A percentile compares a stretch with the other conserved stretches of the same genome.
Conservation (phyloP, 306 rosid genomes). For the Citrullus amarus region DNA sequence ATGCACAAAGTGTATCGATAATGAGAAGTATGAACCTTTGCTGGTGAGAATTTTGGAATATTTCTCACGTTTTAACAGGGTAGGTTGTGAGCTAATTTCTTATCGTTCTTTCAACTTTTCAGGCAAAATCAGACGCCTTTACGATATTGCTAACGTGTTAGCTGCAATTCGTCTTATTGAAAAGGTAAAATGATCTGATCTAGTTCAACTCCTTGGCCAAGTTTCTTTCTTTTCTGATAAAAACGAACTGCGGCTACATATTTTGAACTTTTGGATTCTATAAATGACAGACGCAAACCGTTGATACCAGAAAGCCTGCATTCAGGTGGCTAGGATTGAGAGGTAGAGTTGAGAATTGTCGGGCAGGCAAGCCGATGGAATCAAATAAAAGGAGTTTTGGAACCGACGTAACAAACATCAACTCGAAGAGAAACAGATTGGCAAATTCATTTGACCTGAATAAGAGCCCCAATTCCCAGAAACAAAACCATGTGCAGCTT, state of each 20-base stretch:
- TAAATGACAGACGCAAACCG: constrained; percentile 57
- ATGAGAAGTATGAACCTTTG: constrained; percentile 52
- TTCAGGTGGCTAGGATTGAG: constrained; percentile 71
- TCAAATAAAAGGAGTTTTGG: constrained; percentile 73
- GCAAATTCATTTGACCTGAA: constrained; percentile 22
- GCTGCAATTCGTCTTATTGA: constrained; percentile 82
- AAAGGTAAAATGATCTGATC: constrained; percentile 38
- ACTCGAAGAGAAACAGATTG: constrained; percentile 33
- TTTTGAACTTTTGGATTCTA: background rate
- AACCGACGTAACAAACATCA: constrained; percentile 52
- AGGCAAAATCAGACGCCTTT: constrained; percentile 93
- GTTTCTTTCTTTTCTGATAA: background rate
- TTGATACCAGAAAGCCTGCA: constrained; percentile 76
- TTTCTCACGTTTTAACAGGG: background rate
- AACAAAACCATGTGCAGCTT: constrained; percentile 16
- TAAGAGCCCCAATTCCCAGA: constrained; percentile 12
- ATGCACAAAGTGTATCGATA: constrained; percentile 46
- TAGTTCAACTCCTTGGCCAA: background rate
- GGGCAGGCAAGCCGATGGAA: constrained; percentile 20
- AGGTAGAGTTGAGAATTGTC: constrained; percentile 23
- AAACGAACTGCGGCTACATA: background rate
- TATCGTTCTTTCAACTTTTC: constrained; percentile 17
- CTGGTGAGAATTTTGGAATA: background rate
- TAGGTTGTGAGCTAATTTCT: background rate
- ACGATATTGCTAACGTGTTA: constrained; percentile 87